Conservation (phyloP, 768 basidiomycete genomes). For the Hygrophorus pudorinus region DNA sequence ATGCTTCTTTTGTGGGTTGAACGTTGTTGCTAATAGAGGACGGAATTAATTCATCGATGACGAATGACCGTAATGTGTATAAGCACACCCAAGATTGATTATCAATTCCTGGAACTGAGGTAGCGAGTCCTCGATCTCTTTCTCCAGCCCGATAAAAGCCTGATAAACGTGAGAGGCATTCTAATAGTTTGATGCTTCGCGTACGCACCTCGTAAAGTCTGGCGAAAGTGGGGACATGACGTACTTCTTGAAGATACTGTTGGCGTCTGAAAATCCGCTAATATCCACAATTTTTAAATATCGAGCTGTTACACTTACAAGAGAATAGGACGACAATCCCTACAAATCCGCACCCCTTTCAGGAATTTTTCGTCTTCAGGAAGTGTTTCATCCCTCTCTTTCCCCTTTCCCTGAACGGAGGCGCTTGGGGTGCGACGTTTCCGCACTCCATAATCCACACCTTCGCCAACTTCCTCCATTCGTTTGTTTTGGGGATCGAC, state of each 20-base stretch:
- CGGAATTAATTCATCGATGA: not conserved
- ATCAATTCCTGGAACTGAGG: constrained; percentile 87
- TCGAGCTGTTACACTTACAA: constrained; percentile 40
- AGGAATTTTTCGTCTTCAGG: constrained; percentile 75
- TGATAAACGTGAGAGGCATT: constrained; percentile 18
- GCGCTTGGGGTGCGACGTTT: constrained; percentile 28
- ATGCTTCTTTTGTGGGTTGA: constrained; percentile 58
- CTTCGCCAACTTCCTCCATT: constrained; percentile 80
- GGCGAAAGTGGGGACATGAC: constrained; percentile 48
- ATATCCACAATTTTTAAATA: constrained; percentile 3
- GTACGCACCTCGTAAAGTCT: constrained; percentile 58
- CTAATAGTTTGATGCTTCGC: not conserved
- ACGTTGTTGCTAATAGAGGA: constrained; percentile 24
- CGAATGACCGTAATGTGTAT: not conserved
- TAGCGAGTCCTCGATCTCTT: constrained; percentile 81
- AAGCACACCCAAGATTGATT: constrained; percentile 50
- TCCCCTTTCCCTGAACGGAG: constrained; percentile 12
- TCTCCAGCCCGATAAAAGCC: constrained; percentile 67
- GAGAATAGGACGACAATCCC: constrained; percentile 70
- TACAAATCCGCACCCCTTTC: constrained; percentile 82
- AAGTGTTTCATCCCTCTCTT: constrained; percentile 28
- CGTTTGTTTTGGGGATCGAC: constrained; percentile 69
- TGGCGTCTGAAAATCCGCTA: constrained; percentile 43
- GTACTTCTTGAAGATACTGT: constrained; percentile 63
- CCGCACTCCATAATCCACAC: constrained; percentile 75